Base-by-base conservation (phyloP, 306 rosid genomes). In the Lathyrus sativus region DNA sequence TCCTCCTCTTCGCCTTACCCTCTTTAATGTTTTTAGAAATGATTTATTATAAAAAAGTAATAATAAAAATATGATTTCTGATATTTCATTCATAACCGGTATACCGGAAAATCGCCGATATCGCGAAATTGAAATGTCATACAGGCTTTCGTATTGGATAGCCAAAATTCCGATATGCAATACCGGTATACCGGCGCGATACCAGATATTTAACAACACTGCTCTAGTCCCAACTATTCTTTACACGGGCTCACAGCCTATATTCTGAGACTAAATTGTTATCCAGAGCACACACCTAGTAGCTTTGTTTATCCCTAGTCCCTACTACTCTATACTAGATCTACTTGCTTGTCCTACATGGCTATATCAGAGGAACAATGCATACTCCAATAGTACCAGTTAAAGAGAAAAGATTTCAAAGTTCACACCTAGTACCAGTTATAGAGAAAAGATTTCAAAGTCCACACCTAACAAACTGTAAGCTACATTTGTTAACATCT, bases 201-300 rank as follows among this genome's bases (percentile, higher is more conserved):
- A n/a, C n/a, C n/a, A n/a, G n/a, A n/a, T n/a, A n/a, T n/a, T n/a
- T n/a, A n/a, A n/a, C n/a, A n/a, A n/a, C n/a, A n/a, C n/a, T n/a
- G n/a, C 55, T 61, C 28, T 22, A 69, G 18, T 31, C 35, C 35
- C 35, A 3, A 31, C 35, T 31, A 31, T 31, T 31, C 6, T 5
- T 31, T 31, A 11, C 60, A 33, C 11, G 71, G 33, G 58, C 48
- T 75, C 51, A 62, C 50, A 68, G 11, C 57, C 43, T 68, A 60
- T 31, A 19, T 71, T 37, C 35, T 13, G 42, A 41, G 59, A 43
- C 55, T 35, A 12, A 62, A 35, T 22, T 41, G 49, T 56, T 64
- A 71, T 56, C 56, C 54, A 38, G 56, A 65, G 57, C 31, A 65
- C 31, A 15, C 63, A 48, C 31, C 68, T 26, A 43, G 9, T 24